phyloP scores from a whole-genome alignment of 805 yeast genomes.

The Tetrapisispora iriomotensis region DNA sequence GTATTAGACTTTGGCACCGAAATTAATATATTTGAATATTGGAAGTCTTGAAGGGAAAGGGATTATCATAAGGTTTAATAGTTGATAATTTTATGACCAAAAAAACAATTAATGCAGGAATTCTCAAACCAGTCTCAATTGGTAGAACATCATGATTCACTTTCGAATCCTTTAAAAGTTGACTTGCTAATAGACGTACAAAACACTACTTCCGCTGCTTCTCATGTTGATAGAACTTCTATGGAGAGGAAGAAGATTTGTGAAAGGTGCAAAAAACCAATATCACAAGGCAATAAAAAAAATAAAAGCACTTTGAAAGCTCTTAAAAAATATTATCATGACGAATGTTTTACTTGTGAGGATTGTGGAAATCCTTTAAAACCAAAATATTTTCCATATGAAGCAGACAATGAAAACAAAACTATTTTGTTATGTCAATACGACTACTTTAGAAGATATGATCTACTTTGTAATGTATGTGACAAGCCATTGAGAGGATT shows the following conservation, averaged over 20 bases:
- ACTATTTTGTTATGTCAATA: constrained; percentile 74
- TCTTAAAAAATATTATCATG: constrained; percentile 66
- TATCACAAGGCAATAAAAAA: constrained; percentile 43
- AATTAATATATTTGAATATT: too few species aligned
- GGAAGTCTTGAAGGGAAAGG: too few species aligned
- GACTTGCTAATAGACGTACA: too few species aligned
- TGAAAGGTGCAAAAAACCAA: constrained; percentile 41
- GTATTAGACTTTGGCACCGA: too few species aligned
- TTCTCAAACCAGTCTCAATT: not conserved
- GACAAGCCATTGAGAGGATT: constrained; percentile 81
- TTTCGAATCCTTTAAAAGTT: too few species aligned
- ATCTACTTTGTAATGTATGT: constrained; percentile 80
- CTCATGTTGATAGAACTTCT: not conserved
- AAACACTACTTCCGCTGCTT: too few species aligned
- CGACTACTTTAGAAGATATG: constrained; percentile 79
- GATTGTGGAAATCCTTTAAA: constrained; percentile 80
- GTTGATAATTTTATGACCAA: not conserved
- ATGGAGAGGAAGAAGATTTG: constrained; percentile 32
- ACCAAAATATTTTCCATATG: constrained; percentile 80
- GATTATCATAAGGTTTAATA: not conserved
- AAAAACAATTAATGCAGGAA: not conserved
- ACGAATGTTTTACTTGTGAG: constrained; percentile 76
- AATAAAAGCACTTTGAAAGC: constrained; percentile 61
- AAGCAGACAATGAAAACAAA: constrained; percentile 32
- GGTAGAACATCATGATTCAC: too few species aligned